Evolutionary conservation across 2,329 filamentous ascomycete genomes (phyloP).

Genomic region (Pseudodiploospora longispora): DNA sequence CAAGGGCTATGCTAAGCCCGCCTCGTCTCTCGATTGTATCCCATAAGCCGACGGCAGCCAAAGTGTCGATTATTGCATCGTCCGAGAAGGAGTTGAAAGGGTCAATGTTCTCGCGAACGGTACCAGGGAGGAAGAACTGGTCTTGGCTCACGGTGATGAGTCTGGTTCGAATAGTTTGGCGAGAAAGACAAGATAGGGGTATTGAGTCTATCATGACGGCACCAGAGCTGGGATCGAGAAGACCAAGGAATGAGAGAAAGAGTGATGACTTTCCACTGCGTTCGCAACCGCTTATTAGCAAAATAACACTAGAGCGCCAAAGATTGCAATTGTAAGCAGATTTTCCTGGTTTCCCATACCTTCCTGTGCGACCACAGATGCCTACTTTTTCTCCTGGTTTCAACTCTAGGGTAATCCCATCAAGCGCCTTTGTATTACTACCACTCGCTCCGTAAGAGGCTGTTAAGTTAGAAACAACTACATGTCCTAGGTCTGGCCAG

Average conservation of each 20-base stretch:
- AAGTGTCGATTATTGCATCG: slow-evolving; percentile 27
- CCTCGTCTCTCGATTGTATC: slow-evolving; percentile 28
- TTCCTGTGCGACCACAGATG: slow-evolving; percentile 43
- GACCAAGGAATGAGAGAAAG: slow-evolving; percentile 37
- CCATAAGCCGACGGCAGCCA: slow-evolving; percentile 36
- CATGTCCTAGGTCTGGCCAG: slow-evolving; percentile 24
- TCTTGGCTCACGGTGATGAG: slow-evolving; percentile 43
- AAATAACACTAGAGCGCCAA: neutral
- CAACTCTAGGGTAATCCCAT: slow-evolving; percentile 15
- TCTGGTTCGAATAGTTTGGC: slow-evolving; percentile 32
- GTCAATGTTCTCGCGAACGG: slow-evolving; percentile 40
- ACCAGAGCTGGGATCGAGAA: slow-evolving; percentile 32
- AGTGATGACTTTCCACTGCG: slow-evolving; percentile 44
- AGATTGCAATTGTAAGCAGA: neutral
- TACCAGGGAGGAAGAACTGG: slow-evolving; percentile 37
- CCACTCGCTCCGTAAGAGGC: slow-evolving; percentile 18
- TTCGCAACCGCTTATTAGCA: too few relatives aligned
- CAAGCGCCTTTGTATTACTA: slow-evolving; percentile 12
- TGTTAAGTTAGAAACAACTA: slow-evolving; percentile 18
- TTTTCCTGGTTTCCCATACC: slow-evolving; percentile 14
- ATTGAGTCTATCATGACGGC: slow-evolving; percentile 36
- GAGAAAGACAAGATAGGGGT: slow-evolving; percentile 30
- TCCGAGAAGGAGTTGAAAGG: slow-evolving; percentile 25
- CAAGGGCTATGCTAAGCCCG: slow-evolving; percentile 29
- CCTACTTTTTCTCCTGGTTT: slow-evolving; percentile 38